phyloP scores from a whole-genome alignment of 768 basidiomycete genomes.

The Suillus clintonianus region DNA sequence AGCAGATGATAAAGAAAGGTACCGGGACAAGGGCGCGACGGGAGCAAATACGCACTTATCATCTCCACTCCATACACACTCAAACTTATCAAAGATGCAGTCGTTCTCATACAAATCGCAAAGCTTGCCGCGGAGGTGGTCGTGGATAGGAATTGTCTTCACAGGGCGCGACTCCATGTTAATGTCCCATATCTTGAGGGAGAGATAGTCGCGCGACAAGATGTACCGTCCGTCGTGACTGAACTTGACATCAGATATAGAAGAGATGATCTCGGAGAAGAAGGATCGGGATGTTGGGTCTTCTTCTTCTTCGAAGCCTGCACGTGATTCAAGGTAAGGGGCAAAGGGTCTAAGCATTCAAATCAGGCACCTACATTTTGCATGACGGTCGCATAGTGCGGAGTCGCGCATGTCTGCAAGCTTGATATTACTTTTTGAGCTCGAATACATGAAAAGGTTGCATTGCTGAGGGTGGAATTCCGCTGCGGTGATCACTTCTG shows the following conservation, averaged over 20 bases:
- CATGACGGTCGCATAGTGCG: constrained; percentile 92
- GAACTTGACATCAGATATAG: constrained; percentile 99
- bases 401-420: constrained; percentile 99
- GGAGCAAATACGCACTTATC: constrained; percentile 72
- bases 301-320: constrained; percentile 99
- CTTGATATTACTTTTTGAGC: constrained; percentile 99
- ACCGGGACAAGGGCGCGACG: not conserved
- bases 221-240: constrained; percentile 97
- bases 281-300: constrained; percentile 97
- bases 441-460: constrained; percentile 99
- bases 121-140: constrained; percentile 94
- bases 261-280: constrained; percentile 99
- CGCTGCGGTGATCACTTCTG: constrained; percentile 99
- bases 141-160: constrained; percentile 98
- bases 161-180: constrained; percentile 97
- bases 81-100: constrained; percentile 99
- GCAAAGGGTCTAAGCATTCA: constrained; percentile 9
- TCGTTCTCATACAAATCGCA: constrained; percentile 99
- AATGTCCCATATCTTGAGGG: constrained; percentile 99
- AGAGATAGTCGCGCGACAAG: constrained; percentile 94
- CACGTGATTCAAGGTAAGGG: constrained; percentile 11
- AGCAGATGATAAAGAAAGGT: constrained; percentile 13
- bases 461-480: constrained; percentile 98
- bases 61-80: constrained; percentile 97
- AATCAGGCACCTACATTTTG: constrained; percentile 73